Conservation (phyloP, 768 basidiomycete genomes). For the Inosperma sp. region DNA sequence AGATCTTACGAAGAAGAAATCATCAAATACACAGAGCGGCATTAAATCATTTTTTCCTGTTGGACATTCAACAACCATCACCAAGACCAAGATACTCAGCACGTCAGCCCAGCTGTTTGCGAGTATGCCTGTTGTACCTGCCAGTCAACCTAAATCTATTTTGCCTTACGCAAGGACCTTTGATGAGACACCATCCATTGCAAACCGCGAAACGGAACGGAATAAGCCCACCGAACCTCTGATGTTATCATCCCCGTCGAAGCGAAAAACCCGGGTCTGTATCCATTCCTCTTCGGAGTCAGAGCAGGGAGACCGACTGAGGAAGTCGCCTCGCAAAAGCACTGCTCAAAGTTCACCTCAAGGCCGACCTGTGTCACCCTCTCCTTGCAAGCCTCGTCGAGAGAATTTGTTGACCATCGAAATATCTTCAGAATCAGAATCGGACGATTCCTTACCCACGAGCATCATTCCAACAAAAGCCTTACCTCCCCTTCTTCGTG, state of each 20-base stretch:
- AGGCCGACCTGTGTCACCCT: conserved; percentile 10
- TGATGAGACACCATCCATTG: not conserved
- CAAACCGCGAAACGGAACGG: not conserved
- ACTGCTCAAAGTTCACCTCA: conserved; percentile 9
- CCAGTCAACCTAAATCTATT: too few relatives aligned
- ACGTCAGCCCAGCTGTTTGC: too few relatives aligned
- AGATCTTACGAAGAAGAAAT: conserved; percentile 20
- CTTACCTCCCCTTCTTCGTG: conserved; percentile 17
- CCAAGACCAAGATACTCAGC: conserved; percentile 1
- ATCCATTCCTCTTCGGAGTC: conserved; percentile 10
- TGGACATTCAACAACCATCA: not conserved
- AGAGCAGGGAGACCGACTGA: not conserved
- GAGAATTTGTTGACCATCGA: conserved; percentile 15
- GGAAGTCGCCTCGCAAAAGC: conserved; percentile 21
- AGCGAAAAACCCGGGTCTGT: conserved; percentile 8
- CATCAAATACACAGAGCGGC: not conserved
- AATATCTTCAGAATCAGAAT: conserved; percentile 22
- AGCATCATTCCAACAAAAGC: not conserved
- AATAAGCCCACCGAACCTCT: not conserved
- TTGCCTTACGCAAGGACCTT: too few relatives aligned
- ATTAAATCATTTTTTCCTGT: conserved; percentile 17
- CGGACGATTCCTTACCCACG: conserved; percentile 4
- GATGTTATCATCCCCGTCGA: conserved; percentile 11
- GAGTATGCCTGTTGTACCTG: too few relatives aligned
- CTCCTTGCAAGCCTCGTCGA: not conserved